Conservation (phyloP, 495 filamentous ascomycete species). For the Echria macrotheca region DNA sequence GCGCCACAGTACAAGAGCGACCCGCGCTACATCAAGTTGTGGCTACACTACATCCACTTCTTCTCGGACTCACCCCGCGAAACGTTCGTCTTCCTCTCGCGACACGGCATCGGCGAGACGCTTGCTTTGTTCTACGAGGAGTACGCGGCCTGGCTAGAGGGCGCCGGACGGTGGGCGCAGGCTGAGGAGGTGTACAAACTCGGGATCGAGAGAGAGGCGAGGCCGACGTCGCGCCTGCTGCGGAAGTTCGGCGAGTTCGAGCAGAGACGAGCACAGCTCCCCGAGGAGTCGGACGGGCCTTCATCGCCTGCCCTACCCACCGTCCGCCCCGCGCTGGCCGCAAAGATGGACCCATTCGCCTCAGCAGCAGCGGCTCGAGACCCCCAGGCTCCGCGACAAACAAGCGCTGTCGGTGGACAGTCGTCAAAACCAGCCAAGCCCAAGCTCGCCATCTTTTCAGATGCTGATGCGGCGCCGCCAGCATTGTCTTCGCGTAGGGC, state of each 20-base stretch:
- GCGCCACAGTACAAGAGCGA: conserved; percentile 89
- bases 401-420: conserved; percentile 39
- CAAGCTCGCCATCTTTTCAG: conserved; percentile 93
- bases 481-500: conserved; percentile 43
- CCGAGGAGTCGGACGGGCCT: conserved; percentile 56
- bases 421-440: conserved; percentile 57
- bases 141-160: conserved; percentile 87
- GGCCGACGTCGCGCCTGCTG: conserved; percentile 70
- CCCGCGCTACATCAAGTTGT: conserved; percentile 83
- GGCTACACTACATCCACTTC: conserved; percentile 88
- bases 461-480: conserved; percentile 52
- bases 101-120: conserved; percentile 79
- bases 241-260: conserved; percentile 91
- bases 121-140: conserved; percentile 97
- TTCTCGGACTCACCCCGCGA: conserved; percentile 91
- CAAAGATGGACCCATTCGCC: conserved; percentile 77
- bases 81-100: conserved; percentile 83
- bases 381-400: conserved; percentile 59
- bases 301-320: conserved; percentile 80
- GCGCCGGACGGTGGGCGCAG: conserved; percentile 78
- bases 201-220: conserved; percentile 81
- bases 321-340: conserved; percentile 76
- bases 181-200: conserved; percentile 89
- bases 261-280: conserved; percentile 59
- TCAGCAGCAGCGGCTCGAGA: conserved; percentile 43